phyloP scores from a whole-genome alignment of 805 yeast species.

The Tetrapisispora phaffii region DNA sequence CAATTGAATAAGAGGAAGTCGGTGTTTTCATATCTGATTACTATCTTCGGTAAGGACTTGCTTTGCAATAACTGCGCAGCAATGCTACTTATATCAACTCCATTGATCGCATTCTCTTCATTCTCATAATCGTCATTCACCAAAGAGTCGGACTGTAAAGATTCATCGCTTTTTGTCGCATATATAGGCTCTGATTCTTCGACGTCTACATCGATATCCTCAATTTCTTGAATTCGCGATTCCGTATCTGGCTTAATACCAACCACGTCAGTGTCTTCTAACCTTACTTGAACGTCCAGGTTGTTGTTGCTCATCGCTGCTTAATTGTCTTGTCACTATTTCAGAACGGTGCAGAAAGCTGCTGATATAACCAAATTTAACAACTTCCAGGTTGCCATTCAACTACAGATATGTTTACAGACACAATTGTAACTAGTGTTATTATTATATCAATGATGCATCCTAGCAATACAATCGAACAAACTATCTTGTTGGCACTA shows the following conservation, averaged over 20 bases:
- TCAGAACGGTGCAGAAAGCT: too few species aligned
- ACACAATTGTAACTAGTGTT: too few species aligned
- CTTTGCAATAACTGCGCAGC: slow-evolving; percentile 16
- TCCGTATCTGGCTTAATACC: background rate
- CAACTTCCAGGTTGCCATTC: too few species aligned
- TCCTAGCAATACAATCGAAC: too few species aligned
- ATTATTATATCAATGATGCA: too few species aligned
- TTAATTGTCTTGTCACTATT: background rate
- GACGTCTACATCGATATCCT: background rate
- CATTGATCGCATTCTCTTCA: background rate
- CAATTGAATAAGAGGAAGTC: slow-evolving; percentile 18
- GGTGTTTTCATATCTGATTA: slow-evolving; percentile 15
- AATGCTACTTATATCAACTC: slow-evolving; percentile 5
- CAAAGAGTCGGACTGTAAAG: background rate
- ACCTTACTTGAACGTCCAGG: background rate
- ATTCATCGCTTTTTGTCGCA: background rate
- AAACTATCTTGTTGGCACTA: background rate
- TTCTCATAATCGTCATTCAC: background rate
- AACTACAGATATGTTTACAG: too few species aligned
- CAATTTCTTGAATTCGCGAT: background rate
- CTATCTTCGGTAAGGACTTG: slow-evolving; percentile 11
- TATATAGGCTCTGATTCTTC: background rate
- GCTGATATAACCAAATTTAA: too few species aligned
- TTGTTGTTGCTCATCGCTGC: background rate
- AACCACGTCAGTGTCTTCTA: background rate